Evolutionary conservation across 768 basidiomycete species (phyloP).

Genomic region (Termitomyces sp.): DNA sequence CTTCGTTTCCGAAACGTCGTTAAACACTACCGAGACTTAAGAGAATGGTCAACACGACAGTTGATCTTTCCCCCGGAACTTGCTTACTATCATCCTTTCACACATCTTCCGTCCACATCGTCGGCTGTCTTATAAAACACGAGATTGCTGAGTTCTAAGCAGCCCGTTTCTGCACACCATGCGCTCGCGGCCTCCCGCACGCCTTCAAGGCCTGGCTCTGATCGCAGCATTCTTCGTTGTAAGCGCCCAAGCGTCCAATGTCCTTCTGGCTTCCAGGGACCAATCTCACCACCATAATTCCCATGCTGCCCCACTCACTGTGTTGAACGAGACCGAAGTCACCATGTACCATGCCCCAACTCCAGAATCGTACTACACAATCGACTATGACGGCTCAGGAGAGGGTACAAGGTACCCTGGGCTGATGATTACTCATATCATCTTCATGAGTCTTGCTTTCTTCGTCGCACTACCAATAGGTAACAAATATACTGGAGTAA

Average conservation of each 20-base stretch:
- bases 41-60: neutral
- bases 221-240: constrained; percentile 10
- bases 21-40: constrained; percentile 1
- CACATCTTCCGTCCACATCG: constrained; percentile 4
- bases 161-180: constrained; percentile 9
- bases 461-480: constrained; percentile 79
- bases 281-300: constrained; percentile 44
- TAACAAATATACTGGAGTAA: constrained; percentile 23
- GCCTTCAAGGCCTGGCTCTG: constrained; percentile 3
- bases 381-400: constrained; percentile 61
- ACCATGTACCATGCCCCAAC: constrained; percentile 60
- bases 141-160: neutral
- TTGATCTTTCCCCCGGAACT: constrained; percentile 2
- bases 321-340: constrained; percentile 77
- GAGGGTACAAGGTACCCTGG: constrained; percentile 49
- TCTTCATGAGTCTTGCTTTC: constrained; percentile 75
- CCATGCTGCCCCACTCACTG: constrained; percentile 44
- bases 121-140: constrained; percentile 8
- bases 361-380: constrained; percentile 78
- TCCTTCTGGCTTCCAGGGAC: constrained; percentile 19
- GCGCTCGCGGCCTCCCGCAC: constrained; percentile 9
- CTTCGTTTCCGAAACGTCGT: constrained; percentile 8
- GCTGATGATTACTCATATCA: constrained; percentile 69
- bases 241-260: constrained; percentile 15
- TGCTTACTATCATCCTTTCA: constrained; percentile 10